phyloP scores from a whole-genome alignment of 192 early-diverging fungal genomes.

The Backusella australiensis region DNA sequence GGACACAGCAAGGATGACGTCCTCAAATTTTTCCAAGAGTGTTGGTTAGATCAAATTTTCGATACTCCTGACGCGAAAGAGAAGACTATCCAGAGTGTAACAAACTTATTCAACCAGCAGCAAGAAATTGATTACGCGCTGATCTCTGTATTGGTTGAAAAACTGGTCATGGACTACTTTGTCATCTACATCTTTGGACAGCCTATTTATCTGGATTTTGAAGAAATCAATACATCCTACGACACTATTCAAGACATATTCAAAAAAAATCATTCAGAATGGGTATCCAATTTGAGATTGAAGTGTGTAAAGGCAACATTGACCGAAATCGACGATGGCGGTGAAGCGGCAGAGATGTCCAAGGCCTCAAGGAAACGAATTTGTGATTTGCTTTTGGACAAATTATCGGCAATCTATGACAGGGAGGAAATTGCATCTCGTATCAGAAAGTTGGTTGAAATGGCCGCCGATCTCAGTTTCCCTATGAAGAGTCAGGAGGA shows the following conservation, averaged over 20 bases:
- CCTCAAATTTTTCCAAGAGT: background rate
- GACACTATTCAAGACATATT: background rate
- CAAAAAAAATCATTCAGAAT: background rate
- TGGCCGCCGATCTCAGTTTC: slow-evolving; percentile 7
- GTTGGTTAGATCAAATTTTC: background rate
- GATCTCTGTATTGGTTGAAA: slow-evolving; percentile 5
- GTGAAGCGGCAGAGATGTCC: background rate
- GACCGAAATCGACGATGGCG: background rate
- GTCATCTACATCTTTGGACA: background rate
- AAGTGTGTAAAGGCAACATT: background rate
- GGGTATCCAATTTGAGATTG: background rate
- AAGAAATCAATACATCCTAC: background rate
- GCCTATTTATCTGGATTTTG: background rate
- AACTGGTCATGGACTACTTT: background rate
- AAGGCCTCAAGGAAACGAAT: background rate
- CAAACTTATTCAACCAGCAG: background rate
- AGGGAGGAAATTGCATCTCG: background rate
- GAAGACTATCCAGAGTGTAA: background rate
- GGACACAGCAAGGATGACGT: background rate
- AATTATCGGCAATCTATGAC: background rate
- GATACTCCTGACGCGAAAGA: background rate
- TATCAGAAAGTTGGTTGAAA: background rate
- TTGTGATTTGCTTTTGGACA: background rate
- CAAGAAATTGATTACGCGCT: background rate
- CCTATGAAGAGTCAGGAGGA: slow-evolving; percentile 7